Conservation (phyloP, 306 rosid genomes). For the Inga laurina region DNA sequence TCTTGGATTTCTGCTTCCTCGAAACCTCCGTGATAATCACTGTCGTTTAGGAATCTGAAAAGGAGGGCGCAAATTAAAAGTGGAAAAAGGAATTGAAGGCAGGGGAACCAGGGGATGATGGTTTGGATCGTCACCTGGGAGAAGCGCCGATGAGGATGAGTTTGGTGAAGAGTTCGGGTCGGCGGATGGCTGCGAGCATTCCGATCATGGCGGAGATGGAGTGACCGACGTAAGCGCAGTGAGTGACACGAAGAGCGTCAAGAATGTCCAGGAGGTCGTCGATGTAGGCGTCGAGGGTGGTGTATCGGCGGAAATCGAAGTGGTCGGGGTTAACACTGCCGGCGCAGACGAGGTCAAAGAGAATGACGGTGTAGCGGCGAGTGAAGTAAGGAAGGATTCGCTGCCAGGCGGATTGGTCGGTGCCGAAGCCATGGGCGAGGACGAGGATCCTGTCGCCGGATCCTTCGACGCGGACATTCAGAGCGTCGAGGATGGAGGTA, state of each 20-base stretch:
- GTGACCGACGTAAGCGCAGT: constrained; percentile 89
- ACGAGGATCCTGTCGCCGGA: constrained; percentile 70
- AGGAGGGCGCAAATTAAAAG: not conserved
- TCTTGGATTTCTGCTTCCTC: constrained; percentile 67
- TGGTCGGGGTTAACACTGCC: constrained; percentile 97
- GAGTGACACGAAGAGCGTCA: constrained; percentile 59
- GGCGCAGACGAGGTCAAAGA: constrained; percentile 98
- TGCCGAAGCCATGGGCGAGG: constrained; percentile 87
- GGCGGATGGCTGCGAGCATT: constrained; percentile 85
- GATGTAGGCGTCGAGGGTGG: constrained; percentile 84
- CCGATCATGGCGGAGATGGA: constrained; percentile 98
- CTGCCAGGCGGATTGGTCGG: constrained; percentile 97
- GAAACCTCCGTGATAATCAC: constrained; percentile 90
- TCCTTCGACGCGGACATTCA: constrained; percentile 81
- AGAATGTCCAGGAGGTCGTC: constrained; percentile 86
- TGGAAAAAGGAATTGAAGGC: not conserved
- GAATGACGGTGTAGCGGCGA: constrained; percentile 66
- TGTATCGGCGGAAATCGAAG: constrained; percentile 89
- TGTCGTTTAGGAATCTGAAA: constrained; percentile 75
- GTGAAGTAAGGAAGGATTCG: constrained; percentile 79
- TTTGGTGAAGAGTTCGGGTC: constrained; percentile 83
- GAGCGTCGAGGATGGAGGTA: constrained; percentile 61
- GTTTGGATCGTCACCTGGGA: constrained; percentile 55
- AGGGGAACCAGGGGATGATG: not conserved
- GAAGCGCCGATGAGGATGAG: constrained; percentile 96